Conservation (phyloP, 2,329 filamentous ascomycete genomes). For the Aspergillus pseudoterreus region DNA sequence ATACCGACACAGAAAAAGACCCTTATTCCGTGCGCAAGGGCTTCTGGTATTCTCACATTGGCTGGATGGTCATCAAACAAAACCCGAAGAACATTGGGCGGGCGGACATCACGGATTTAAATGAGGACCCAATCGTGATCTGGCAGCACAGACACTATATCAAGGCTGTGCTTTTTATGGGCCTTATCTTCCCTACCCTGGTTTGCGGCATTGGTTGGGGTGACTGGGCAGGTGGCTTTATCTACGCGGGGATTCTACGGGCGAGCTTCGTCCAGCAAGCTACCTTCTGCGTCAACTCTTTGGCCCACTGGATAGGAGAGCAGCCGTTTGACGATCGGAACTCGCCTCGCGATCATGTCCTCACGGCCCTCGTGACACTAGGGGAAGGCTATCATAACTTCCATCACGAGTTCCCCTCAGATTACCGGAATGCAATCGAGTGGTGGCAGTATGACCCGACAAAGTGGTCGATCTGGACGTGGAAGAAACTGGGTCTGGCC, state of each 20-base stretch:
- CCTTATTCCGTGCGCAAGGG: slow-evolving; percentile 13
- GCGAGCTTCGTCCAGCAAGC: slow-evolving; percentile 77
- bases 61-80: slow-evolving; percentile 16
- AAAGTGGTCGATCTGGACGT: slow-evolving; percentile 14
- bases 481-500: slow-evolving; percentile 11
- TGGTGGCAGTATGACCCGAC: slow-evolving; percentile 18
- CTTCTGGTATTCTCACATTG: slow-evolving; percentile 12
- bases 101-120: slow-evolving; percentile 9
- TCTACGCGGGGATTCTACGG: slow-evolving; percentile 65
- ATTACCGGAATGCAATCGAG: slow-evolving; percentile 14
- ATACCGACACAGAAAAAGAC: slow-evolving; percentile 15
- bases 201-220: slow-evolving; percentile 9
- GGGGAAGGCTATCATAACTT: slow-evolving; percentile 19
- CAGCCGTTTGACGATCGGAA: slow-evolving; percentile 14
- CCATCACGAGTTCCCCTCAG: slow-evolving; percentile 16
- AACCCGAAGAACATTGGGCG: slow-evolving; percentile 9
- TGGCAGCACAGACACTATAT: slow-evolving; percentile 17
- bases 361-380: slow-evolving; percentile 10
- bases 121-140: slow-evolving; percentile 10
- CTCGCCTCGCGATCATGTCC: slow-evolving; percentile 11
- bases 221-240: slow-evolving; percentile 13
- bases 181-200: slow-evolving; percentile 6
- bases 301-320: slow-evolving; percentile 54
- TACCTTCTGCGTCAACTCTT: slow-evolving; percentile 77
- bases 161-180: slow-evolving; percentile 8